These are phyloP conservation scores for Sextonia rubra DNA, from an alignment of 164 flowering plant genomes.

Conservation along the genomic window DNA sequence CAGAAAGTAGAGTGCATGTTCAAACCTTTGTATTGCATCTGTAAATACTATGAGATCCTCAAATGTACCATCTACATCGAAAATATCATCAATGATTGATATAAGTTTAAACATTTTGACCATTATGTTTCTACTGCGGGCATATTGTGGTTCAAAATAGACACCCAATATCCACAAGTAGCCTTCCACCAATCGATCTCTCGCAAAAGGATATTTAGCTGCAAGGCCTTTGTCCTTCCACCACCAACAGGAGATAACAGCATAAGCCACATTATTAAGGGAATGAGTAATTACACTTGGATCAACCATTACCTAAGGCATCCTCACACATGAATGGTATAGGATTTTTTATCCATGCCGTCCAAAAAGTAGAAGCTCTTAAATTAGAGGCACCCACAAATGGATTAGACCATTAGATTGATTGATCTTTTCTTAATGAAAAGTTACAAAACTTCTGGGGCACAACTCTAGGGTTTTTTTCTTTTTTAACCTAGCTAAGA, in stretches of 20 bases:
- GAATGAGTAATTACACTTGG: background rate
- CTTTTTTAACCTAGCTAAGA: no score
- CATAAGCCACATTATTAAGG: background rate
- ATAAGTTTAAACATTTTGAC: background rate
- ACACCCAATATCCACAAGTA: slow-evolving; percentile 1
- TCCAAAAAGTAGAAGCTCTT: no score
- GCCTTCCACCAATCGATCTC: background rate
- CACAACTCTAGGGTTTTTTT: no score
- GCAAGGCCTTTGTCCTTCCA: background rate
- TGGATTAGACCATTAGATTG: no score
- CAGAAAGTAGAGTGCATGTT: background rate
- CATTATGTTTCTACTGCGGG: background rate
- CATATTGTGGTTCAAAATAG: background rate
- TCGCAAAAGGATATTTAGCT: background rate
- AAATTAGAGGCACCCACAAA: no score
- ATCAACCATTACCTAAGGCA: no score
- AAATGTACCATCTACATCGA: background rate
- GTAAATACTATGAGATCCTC: background rate
- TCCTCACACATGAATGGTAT: no score
- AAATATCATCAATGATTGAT: background rate
- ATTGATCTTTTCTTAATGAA: no score
- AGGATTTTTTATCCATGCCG: no score
- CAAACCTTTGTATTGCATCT: background rate
- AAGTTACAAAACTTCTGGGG: no score
- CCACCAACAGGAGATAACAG: background rate